Evolutionary conservation across 2,329 filamentous ascomycete genomes (phyloP).

Genomic region (Tolypocladium ovalisporum): DNA sequence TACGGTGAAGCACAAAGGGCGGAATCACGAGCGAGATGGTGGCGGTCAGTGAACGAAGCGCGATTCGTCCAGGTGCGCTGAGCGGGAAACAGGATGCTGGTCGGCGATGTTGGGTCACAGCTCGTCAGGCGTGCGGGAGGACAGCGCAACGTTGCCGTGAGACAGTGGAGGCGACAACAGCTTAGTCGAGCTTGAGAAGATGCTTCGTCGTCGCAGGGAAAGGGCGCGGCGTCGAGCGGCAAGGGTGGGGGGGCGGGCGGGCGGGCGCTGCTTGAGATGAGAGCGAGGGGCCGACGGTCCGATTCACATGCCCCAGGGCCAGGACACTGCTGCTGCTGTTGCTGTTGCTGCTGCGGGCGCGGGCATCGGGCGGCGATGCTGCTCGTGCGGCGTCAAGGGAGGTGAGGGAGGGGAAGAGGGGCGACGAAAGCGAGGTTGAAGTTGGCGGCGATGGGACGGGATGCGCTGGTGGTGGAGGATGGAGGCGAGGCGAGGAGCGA

Average conservation of each 20-base stretch:
- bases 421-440: not conserved
- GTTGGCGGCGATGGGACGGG: not conserved
- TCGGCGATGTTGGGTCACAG: not conserved
- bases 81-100: not conserved
- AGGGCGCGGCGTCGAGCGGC: not conserved
- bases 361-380: not conserved
- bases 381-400: not conserved
- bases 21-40: not conserved
- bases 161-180: not conserved
- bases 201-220: not conserved
- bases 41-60: not conserved
- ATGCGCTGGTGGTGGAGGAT: not conserved
- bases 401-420: not conserved
- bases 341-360: not conserved
- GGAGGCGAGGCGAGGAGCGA: not conserved
- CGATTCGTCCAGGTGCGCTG: not conserved
- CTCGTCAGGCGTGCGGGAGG: not conserved
- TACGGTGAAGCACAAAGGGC: not conserved
- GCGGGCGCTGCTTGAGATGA: not conserved
- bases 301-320: not conserved
- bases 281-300: not conserved
- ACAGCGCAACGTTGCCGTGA: not conserved
- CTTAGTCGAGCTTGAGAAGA: not conserved
- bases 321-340: not conserved
- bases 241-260: not conserved